These are phyloP conservation scores for Aspergillus sp. DNA, from an alignment of 2,329 filamentous ascomycete species.

Conservation along the genomic window DNA sequence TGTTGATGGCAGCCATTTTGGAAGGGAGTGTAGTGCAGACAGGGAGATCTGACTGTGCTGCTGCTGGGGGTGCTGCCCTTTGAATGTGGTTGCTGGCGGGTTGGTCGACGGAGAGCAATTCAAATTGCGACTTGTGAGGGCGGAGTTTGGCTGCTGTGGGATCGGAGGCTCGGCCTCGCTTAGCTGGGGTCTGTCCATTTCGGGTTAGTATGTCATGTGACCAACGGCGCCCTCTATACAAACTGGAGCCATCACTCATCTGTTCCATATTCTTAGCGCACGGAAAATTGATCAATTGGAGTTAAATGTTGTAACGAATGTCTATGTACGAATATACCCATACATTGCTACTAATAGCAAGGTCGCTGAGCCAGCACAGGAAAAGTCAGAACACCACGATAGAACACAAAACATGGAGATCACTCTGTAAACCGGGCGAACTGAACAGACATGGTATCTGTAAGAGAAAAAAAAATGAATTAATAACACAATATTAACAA, in stretches of 20 bases:
- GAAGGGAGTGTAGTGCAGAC: constrained; percentile 34
- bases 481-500: constrained; percentile 57
- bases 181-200: constrained; percentile 26
- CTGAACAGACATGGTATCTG: constrained; percentile 9
- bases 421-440: constrained; percentile 12
- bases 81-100: constrained; percentile 29
- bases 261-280: background rate
- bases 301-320: background rate
- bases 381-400: constrained; percentile 6
- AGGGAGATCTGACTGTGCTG: constrained; percentile 39
- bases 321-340: constrained; percentile 11
- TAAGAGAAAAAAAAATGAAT: constrained; percentile 6
- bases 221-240: constrained; percentile 21
- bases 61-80: constrained; percentile 33
- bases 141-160: constrained; percentile 24
- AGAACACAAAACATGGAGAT: background rate
- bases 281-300: background rate
- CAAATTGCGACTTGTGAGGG: constrained; percentile 22
- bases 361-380: background rate
- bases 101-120: constrained; percentile 30
- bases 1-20: constrained; percentile 81
- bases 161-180: constrained; percentile 34
- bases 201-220: constrained; percentile 33
- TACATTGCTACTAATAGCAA: constrained; percentile 13
- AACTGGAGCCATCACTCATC: background rate